A percentile compares a stretch with the other conserved stretches of the same genome.
Evolutionary conservation across 208 protist genomes (phyloP).

Genomic region (Herpetomonas muscarum): DNA sequence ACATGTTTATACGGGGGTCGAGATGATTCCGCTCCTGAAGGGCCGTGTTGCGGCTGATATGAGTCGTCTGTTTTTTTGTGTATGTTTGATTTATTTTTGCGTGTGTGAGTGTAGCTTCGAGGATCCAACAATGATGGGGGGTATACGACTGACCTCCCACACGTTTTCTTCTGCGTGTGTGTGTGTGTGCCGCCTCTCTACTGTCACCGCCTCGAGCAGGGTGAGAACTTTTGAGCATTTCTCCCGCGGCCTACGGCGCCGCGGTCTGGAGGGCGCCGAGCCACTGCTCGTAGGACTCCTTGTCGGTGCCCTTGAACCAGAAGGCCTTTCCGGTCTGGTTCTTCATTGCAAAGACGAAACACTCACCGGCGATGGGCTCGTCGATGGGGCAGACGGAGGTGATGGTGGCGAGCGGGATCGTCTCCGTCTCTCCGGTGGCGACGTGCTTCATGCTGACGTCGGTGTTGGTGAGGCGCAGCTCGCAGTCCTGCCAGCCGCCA

Average conservation of each 20-base stretch:
- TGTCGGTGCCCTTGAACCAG: constrained; percentile 63
- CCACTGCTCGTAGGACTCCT: constrained; percentile 55
- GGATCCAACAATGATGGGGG: too few relatives aligned
- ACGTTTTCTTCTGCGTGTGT: too few relatives aligned
- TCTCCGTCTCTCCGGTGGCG: constrained; percentile 29
- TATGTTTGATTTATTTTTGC: too few relatives aligned
- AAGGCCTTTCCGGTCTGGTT: constrained; percentile 78
- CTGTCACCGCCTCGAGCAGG: too few relatives aligned
- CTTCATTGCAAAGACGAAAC: constrained; percentile 83
- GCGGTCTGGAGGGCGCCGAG: constrained; percentile 56
- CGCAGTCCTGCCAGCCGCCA: constrained; percentile 75
- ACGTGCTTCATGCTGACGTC: constrained; percentile 39
- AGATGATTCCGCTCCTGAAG: too few relatives aligned
- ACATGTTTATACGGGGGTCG: too few relatives aligned
- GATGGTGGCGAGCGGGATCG: constrained; percentile 41
- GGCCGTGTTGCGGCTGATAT: too few relatives aligned
- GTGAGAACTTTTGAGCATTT: constrained; percentile 11
- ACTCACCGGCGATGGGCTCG: constrained; percentile 55
- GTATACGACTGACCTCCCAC: too few relatives aligned
- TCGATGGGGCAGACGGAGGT: constrained; percentile 87
- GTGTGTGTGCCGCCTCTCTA: too few relatives aligned
- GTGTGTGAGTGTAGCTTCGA: too few relatives aligned
- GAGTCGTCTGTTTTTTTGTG: too few relatives aligned
- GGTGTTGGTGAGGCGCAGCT: constrained; percentile 49
- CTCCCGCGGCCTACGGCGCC: constrained; percentile 22